Conservation (phyloP, 31 red algal genomes). For the Asparagopsis taxiformis region DNA sequence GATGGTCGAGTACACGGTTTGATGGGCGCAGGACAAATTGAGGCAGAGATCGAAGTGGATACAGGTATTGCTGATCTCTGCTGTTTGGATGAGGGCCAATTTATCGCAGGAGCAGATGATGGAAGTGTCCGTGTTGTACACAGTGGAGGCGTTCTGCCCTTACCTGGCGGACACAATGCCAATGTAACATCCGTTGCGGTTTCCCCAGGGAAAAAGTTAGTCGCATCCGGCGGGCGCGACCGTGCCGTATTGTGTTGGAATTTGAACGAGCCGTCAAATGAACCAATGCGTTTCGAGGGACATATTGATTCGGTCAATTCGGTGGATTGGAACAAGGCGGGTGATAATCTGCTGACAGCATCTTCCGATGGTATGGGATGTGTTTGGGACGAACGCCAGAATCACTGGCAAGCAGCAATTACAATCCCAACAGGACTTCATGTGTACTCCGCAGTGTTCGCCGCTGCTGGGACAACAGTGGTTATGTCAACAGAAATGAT, state of each 20-base stretch:
- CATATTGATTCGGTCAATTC: constrained; percentile 78
- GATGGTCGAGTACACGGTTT: constrained; percentile 83
- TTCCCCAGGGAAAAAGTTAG: constrained; percentile 48
- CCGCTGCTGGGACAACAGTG: constrained; percentile 41
- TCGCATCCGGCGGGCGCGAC: constrained; percentile 71
- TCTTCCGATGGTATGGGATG: constrained; percentile 73
- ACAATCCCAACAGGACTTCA: constrained; percentile 63
- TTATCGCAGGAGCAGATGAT: constrained; percentile 81
- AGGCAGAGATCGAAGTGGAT: constrained; percentile 80
- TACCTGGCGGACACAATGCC: constrained; percentile 73
- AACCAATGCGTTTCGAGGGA: constrained; percentile 76
- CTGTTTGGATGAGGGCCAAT: constrained; percentile 78
- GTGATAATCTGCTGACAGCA: constrained; percentile 74
- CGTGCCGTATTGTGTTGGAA: constrained; percentile 76
- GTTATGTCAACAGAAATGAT: constrained; percentile 80
- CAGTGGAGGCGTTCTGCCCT: constrained; percentile 64
- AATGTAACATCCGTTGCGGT: constrained; percentile 62
- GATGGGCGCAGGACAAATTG: constrained; percentile 79
- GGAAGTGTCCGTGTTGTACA: constrained; percentile 79
- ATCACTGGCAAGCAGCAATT: constrained; percentile 61
- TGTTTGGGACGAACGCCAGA: constrained; percentile 87
- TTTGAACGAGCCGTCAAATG: constrained; percentile 58
- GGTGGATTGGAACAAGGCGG: constrained; percentile 65
- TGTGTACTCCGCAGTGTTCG: constrained; percentile 71
- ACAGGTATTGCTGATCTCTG: constrained; percentile 76